Evolutionary conservation across 768 basidiomycete genomes (phyloP), one percentile per base, ranked within the genome.

Genomic region (Psilocybe cyanescens): DNA sequence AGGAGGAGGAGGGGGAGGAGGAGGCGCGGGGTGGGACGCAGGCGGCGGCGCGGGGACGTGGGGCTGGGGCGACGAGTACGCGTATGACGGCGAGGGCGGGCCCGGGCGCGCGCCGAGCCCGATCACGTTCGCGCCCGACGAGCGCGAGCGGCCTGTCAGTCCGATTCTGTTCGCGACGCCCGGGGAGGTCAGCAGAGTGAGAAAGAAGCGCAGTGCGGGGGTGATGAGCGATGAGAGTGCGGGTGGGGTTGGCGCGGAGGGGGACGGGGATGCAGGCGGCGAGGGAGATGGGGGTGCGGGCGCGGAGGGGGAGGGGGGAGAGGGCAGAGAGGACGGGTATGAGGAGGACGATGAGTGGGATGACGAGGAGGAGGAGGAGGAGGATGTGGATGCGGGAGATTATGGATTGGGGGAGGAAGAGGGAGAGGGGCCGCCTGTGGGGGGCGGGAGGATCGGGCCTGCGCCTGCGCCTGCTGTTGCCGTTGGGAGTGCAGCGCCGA

Each of bases 71-170:
- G 24, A 24, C 24, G 24, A 24, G 24, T 24, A 24, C 24, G 24
- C 24, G 24, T 24, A 24, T 24, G 24, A 24, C 2, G 24, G 24
- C 2, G 24, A 24, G 2, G 24, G 24, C 2, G 24, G 24, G 2
- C 24, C 24, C 2, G 24, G 4, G 24, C 87, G 1, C 80, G 85
- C 0, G 89, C 88, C 41, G 11, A 44, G 41, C 0, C 91, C 90
- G 12, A 90, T 91, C 68, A 86, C 83, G 0, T 92, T 91, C 64
- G 89, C 88, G 0, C 80, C 80, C 1, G 77, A 79, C 50, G 79
- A 78, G 14, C 65, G 73, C 1, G 64, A 70, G 33, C 68, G 80
- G 0, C 78, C 79, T 3, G 74, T 77, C 28, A 81, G 77, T 19
- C 82, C 78, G 37, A 82, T 83, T 62, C 66, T 76, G 44, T 83